A percentile compares a stretch with the other conserved stretches of the same genome.
Conservation (phyloP, 139 green algal species). For the Auxenochlorella pyrenoidosa region DNA sequence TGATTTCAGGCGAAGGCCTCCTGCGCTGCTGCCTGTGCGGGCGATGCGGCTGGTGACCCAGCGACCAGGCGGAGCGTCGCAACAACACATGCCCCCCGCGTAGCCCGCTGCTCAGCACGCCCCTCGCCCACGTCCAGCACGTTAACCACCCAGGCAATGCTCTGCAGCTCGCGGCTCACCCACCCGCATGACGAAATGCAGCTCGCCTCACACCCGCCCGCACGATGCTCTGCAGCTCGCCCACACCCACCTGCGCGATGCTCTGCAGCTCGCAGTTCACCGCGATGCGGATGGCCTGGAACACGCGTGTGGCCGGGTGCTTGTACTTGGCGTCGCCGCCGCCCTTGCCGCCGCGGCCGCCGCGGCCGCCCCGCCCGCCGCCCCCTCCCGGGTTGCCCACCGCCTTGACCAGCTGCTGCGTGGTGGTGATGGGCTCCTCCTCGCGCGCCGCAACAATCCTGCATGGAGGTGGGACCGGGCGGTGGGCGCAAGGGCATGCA, state of each 20-base stretch:
- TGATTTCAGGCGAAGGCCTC: too few species aligned
- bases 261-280: slow-evolving; percentile 94
- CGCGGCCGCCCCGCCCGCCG: slow-evolving; percentile 11
- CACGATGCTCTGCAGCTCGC: background rate
- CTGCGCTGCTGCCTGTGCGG: too few species aligned
- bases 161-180: background rate
- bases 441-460: slow-evolving; percentile 65
- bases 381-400: slow-evolving; percentile 64
- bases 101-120: too few species aligned
- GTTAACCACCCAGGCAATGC: too few species aligned
- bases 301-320: slow-evolving; percentile 87
- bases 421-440: slow-evolving; percentile 74
- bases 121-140: too few species aligned
- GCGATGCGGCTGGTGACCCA: too few species aligned
- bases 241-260: slow-evolving; percentile 55
- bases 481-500: too few species aligned
- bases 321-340: slow-evolving; percentile 57
- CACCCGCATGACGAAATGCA: too few species aligned
- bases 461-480: background rate
- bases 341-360: background rate
- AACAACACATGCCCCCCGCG: too few species aligned
- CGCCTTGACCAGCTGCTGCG: slow-evolving; percentile 67
- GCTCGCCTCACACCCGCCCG: background rate
- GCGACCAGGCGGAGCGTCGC: too few species aligned
- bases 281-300: slow-evolving; percentile 93